Evolutionary conservation across 1,284 basidiomycete species (phyloP), one percentile per base, ranked within the genome.

Genomic region (Thelephora terrestris): DNA sequence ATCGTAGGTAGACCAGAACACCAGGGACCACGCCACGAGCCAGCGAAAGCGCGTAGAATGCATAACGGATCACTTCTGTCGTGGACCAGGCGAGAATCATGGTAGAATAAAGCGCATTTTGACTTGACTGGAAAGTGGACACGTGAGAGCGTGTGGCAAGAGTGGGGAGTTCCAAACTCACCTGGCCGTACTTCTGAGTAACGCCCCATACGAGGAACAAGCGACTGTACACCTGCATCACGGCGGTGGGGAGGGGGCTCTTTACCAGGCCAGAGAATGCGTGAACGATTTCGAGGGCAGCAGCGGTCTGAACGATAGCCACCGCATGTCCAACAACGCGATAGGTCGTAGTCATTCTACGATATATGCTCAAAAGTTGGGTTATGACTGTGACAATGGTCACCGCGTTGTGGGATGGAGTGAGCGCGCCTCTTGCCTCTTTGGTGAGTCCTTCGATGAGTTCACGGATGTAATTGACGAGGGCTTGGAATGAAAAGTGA

Each of bases 1-100:
- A 99, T 47, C 93, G 81, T 39, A 84, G 64, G 69, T 74, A 84
- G 23, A 80, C 66, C 45, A 87, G 73, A 25, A 61, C 23, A 45
- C 61, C 61, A 6, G 78, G 71, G 53, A 74, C 71, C 48, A 51
- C 50, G 6, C 75, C 77, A 10, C 29, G 6, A 42, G 88, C 58
- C 7, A 97, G 76, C 43, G 73, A 73, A 58, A 75, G 73, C 3
- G 86, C 83, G 68, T 99, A 99, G 72, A 88, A 96, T 7, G 82
- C 68, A 67, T 99, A 99, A 24, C 95, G 89, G 53, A 96, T 81
- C 47, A 92, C 78, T 65, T 99, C 95, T 37, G 93, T 92, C 50
- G 87, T 57, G 2, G 88, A 85, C 95, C 95, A 99, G 0, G 95
- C 91, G 53, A 96, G 68, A 47, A 98, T 78, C 91, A 97, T 95